A percentile compares a stretch with the other conserved stretches of the same genome.
Conservation (phyloP, 768 basidiomycete genomes). For the Collybiopsis luxurians region DNA sequence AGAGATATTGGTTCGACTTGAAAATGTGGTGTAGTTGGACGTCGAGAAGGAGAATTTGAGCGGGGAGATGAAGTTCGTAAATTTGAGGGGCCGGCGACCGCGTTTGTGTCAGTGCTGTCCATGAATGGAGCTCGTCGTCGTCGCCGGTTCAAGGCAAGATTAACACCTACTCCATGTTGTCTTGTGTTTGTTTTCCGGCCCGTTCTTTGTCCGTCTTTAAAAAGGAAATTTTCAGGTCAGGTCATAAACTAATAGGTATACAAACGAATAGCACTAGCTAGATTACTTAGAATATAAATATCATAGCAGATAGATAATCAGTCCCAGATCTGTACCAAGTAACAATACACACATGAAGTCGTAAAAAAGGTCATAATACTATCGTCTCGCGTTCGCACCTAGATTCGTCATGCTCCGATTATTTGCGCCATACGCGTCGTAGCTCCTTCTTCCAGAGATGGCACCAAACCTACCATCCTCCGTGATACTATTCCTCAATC, state of each 20-base stretch:
- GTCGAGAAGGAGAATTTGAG: conserved; percentile 18
- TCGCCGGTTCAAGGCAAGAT: conserved; percentile 7
- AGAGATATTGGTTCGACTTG: conserved; percentile 16
- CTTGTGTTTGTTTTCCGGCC: not conserved
- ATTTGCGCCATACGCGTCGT: conserved; percentile 37
- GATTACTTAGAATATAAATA: too few species aligned
- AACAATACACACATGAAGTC: not conserved
- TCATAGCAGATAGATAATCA: not conserved
- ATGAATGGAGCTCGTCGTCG: conserved; percentile 21
- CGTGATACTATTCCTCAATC: conserved; percentile 32
- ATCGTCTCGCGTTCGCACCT: conserved; percentile 34
- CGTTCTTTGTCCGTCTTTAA: not conserved
- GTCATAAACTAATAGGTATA: too few species aligned
- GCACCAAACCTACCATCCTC: conserved; percentile 48
- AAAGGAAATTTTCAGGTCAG: too few species aligned
- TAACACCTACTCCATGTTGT: not conserved
- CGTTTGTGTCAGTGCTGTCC: conserved; percentile 45
- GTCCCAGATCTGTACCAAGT: not conserved
- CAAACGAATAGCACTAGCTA: too few species aligned
- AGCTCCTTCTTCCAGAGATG: conserved; percentile 31
- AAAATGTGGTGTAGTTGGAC: conserved; percentile 21
- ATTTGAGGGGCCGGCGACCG: conserved; percentile 64
- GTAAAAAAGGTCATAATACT: conserved; percentile 2
- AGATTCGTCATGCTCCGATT: conserved; percentile 56
- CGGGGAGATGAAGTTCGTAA: conserved; percentile 14